Evolutionary conservation across 495 filamentous ascomycete species (phyloP).

Genomic region (Trichoderma erinaceum): DNA sequence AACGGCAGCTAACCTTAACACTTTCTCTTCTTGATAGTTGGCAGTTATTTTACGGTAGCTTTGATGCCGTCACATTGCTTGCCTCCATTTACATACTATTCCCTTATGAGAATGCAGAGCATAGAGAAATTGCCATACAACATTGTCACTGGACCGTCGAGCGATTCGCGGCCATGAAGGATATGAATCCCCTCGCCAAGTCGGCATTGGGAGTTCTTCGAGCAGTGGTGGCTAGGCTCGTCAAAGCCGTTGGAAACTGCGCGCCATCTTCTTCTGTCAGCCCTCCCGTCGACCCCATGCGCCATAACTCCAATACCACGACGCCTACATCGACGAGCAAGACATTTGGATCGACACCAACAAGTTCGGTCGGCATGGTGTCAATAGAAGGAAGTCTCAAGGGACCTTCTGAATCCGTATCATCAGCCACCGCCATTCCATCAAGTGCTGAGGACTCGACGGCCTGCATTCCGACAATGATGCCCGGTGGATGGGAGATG

Average conservation of each 20-base stretch:
- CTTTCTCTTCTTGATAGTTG: slow-evolving; percentile 22
- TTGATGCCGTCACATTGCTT: slow-evolving; percentile 57
- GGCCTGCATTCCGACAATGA: slow-evolving; percentile 8
- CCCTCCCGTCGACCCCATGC: not conserved
- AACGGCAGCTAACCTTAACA: not conserved
- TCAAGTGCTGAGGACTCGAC: not conserved
- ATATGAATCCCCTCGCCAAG: slow-evolving; percentile 45
- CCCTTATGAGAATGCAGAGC: slow-evolving; percentile 40
- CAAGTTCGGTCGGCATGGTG: not conserved
- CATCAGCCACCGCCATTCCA: not conserved
- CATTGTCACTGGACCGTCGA: slow-evolving; percentile 50
- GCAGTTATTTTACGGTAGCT: slow-evolving; percentile 51
- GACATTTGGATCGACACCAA: not conserved
- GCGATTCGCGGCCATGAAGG: slow-evolving; percentile 45
- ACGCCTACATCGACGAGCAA: not conserved
- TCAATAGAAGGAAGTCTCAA: not conserved
- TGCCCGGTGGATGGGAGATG: slow-evolving; percentile 27
- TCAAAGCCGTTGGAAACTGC: slow-evolving; percentile 33
- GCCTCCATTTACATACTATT: slow-evolving; percentile 53
- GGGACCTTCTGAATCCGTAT: not conserved
- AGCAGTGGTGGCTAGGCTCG: slow-evolving; percentile 41
- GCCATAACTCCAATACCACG: not conserved
- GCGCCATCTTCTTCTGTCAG: slow-evolving; percentile 13
- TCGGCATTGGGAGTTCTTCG: slow-evolving; percentile 46
- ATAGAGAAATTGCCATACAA: slow-evolving; percentile 38